Conservation (phyloP, 805 yeast species). For the Metschnikowia aberdeeniae region DNA sequence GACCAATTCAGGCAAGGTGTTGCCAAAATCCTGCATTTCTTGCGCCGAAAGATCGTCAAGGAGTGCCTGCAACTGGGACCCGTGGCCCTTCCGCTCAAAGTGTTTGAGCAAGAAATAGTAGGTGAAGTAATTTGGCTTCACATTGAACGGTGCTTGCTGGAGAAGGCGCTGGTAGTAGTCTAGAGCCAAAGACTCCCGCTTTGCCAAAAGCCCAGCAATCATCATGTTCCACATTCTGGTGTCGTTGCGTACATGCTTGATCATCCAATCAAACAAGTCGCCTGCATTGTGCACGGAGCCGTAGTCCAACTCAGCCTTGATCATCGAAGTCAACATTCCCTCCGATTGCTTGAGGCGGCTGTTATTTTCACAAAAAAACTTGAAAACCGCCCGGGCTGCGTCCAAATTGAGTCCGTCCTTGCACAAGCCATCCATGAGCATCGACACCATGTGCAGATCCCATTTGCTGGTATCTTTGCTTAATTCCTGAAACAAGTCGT, state of each 20-base stretch:
- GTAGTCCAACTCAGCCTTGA: slow-evolving; percentile 42
- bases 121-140: slow-evolving; percentile 47
- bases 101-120: slow-evolving; percentile 44
- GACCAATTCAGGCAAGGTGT: slow-evolving; percentile 36
- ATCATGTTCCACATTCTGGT: slow-evolving; percentile 41
- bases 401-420: slow-evolving; percentile 43
- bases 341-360: slow-evolving; percentile 22
- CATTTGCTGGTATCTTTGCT: slow-evolving; percentile 25
- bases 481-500: slow-evolving; percentile 41
- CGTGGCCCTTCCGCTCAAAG: slow-evolving; percentile 31
- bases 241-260: slow-evolving; percentile 31
- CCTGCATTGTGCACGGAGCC: slow-evolving; percentile 36
- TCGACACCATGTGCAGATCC: slow-evolving; percentile 46
- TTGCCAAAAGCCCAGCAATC: slow-evolving; percentile 27
- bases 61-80: slow-evolving; percentile 29
- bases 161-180: slow-evolving; percentile 37
- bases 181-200: slow-evolving; percentile 37
- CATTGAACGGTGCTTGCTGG: slow-evolving; percentile 17
- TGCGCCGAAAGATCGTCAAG: slow-evolving; percentile 35
- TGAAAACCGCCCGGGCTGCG: slow-evolving; percentile 50
- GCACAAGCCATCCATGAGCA: slow-evolving; percentile 52
- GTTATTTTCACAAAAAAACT: slow-evolving; percentile 33
- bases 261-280: slow-evolving; percentile 31
- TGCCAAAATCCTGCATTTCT: slow-evolving; percentile 33
- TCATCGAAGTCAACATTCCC: slow-evolving; percentile 43